Base-by-base conservation (phyloP, 2,329 filamentous ascomycete genomes). In the Aspergillus pseudoviridinutans region DNA sequence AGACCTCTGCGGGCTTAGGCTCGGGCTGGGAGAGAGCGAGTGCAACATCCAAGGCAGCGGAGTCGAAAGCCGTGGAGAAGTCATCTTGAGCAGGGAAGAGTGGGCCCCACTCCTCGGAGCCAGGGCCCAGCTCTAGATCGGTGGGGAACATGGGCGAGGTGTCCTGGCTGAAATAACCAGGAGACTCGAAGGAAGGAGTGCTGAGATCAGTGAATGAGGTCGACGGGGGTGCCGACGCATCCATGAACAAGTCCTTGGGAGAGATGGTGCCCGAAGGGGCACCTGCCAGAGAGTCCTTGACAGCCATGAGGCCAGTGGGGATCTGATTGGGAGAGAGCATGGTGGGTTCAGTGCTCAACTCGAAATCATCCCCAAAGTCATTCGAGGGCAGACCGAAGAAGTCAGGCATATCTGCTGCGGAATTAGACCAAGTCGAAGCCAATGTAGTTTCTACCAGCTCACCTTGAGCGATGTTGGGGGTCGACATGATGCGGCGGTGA, bases 191-290 rank as follows among this genome's bases (percentile, higher is more conserved):
- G 68, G 86, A 87, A 49, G 92, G 92, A 59, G 92, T 94, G 57
- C 91, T 96, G 74, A 96, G 71, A 62, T 91, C 87, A 38, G 92
- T 96, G 70, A 94, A 86, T 35, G 90, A 87, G 50, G 87, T 83
- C 2, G 92, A 96, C 69, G 90, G 90, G 29, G 92, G 92, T 41
- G 91, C 86, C 61, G 91, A 95, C 68, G 86, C 85, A 64, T 86
- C 84, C 66, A 92, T 80, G 64, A 88, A 78, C 63, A 96, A 80
- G 68, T 96, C 91, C 74, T 90, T 87, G 22, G 92, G 92, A 60
- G 92, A 96, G 61, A 96, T 84, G 46, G 92, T 96, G 66, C 82
- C 84, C 27, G 63, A 50, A 29, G 67, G 70, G 58, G 72, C 74
- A 55, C 57, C 59, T 41, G 67, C 66, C 59, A 68, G 65, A 50